Evolutionary conservation across 2,329 filamentous ascomycete genomes (phyloP).

Genomic region (Claviceps humidiphila): DNA sequence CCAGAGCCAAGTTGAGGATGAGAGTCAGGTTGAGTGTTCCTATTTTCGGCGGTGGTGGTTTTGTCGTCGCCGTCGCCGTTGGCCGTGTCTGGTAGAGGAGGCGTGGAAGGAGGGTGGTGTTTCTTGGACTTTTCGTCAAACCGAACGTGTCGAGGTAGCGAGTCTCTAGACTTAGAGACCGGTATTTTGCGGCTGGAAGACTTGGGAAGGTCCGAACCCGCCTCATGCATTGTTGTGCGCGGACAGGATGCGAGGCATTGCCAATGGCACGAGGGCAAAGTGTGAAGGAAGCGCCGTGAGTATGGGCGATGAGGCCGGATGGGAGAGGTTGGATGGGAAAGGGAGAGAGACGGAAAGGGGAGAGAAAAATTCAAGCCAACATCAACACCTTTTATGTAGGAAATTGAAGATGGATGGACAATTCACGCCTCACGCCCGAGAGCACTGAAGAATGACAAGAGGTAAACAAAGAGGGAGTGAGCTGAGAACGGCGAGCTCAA

Average conservation of each 20-base stretch:
- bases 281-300: not conserved
- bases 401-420: not conserved
- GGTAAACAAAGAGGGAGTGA: not conserved
- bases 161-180: conserved; percentile 14
- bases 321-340: not conserved
- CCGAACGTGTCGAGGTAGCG: conserved; percentile 20
- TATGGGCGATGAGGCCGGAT: not conserved
- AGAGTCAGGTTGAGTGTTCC: conserved; percentile 5
- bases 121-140: conserved; percentile 10
- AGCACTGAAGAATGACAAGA: not conserved
- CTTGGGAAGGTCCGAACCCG: conserved; percentile 11
- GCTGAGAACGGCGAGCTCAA: not conserved
- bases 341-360: not conserved
- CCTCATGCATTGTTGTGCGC: conserved; percentile 15
- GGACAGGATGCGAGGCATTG: not conserved
- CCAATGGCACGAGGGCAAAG: not conserved
- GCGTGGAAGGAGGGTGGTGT: not conserved
- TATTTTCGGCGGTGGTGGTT: conserved; percentile 1
- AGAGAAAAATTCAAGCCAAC: not conserved
- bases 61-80: not conserved
- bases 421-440: not conserved
- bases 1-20: conserved; percentile 9
- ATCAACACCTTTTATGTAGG: no score
- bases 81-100: not conserved
- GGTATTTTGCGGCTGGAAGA: conserved; percentile 17